phyloP scores from a whole-genome alignment of 345 rosid species.

The Eucalyptus viminalis region DNA sequence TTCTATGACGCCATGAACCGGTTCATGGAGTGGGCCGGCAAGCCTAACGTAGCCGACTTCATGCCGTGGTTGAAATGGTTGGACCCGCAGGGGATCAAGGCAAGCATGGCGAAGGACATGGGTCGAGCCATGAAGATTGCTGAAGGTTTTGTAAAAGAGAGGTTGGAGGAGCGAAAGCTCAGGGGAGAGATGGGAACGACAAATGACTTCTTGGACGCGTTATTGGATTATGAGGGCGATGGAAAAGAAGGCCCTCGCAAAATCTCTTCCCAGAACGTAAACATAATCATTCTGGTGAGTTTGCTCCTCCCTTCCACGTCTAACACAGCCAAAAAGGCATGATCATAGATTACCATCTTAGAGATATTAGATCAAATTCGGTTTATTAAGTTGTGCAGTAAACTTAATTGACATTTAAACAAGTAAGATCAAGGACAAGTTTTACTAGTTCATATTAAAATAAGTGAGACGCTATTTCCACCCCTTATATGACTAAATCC shows the following conservation, averaged over 20 bases:
- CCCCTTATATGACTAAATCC: too few relatives aligned
- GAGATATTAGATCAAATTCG: neutral
- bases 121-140: neutral
- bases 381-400: neutral
- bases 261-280: neutral
- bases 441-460: neutral
- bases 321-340: neutral
- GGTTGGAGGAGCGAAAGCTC: neutral
- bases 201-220: neutral
- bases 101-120: neutral
- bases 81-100: conserved; percentile 16
- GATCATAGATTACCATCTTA: neutral
- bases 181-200: neutral
- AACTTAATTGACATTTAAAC: neutral
- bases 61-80: neutral
- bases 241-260: neutral
- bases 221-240: neutral
- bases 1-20: neutral
- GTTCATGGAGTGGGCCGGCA: neutral
- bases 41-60: neutral
- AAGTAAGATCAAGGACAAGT: neutral
- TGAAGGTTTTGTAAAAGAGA: neutral
- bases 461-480: too few relatives aligned
- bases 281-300: neutral
- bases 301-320: neutral